These are phyloP conservation scores for Kernera saxatilis DNA, from an alignment of 345 rosid genomes.

Conservation along the genomic window DNA sequence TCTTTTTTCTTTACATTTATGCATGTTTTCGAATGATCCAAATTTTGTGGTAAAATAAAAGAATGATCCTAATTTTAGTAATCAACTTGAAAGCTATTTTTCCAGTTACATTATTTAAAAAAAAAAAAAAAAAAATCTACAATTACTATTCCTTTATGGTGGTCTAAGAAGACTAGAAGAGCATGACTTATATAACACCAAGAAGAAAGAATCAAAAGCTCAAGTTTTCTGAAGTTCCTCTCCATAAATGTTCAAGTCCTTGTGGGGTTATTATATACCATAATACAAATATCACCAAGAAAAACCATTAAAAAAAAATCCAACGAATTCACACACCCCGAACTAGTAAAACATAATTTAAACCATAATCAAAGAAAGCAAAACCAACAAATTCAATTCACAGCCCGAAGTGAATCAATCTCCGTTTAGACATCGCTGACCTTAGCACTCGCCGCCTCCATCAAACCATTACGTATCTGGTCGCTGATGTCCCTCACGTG, in stretches of 20 bases:
- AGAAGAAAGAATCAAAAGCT: no score
- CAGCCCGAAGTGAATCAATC: background rate
- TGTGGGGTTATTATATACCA: conserved; percentile 8
- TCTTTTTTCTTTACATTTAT: no score
- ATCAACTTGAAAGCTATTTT: no score
- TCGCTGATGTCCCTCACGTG: conserved; percentile 82
- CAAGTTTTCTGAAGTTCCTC: background rate
- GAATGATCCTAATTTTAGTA: no score
- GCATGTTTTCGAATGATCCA: no score
- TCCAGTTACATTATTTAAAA: no score
- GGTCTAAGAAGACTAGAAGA: no score
- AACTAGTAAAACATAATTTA: background rate
- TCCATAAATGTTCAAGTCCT: background rate
- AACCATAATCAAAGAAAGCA: background rate
- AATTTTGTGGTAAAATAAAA: no score
- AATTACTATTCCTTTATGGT: no score
- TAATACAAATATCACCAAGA: background rate
- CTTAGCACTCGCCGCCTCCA: conserved; percentile 72
- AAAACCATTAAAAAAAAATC: background rate
- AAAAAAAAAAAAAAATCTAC: no score
- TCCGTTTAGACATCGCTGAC: conserved; percentile 7
- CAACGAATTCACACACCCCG: background rate
- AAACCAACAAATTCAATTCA: background rate
- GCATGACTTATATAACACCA: no score
- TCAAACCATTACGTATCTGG: conserved; percentile 85